Conservation (phyloP, 2,329 filamentous ascomycete species). For the Hirsutella minnesotensis region DNA sequence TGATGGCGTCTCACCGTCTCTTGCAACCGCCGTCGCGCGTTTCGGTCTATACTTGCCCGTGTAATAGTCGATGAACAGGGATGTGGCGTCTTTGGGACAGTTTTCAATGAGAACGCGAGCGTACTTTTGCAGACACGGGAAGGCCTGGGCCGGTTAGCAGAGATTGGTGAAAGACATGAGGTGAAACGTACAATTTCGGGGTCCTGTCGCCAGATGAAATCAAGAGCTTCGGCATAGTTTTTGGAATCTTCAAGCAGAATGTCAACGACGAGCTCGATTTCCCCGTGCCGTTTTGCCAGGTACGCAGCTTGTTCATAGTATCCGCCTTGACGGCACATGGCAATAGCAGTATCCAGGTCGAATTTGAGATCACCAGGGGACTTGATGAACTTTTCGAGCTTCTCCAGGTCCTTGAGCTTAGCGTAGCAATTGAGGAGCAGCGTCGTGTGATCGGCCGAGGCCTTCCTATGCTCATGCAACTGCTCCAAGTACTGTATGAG, state of each 20-base stretch:
- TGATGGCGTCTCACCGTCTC: constrained; percentile 23
- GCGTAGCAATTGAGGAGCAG: constrained; percentile 93
- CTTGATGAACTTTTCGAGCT: constrained; percentile 93
- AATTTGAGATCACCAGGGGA: constrained; percentile 91
- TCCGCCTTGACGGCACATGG: constrained; percentile 93
- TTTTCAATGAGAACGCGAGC: constrained; percentile 82
- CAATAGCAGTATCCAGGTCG: constrained; percentile 90
- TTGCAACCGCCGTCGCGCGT: constrained; percentile 36
- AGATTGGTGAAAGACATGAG: fast-evolving
- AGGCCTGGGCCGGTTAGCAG: constrained; percentile 47
- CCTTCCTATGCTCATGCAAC: constrained; percentile 84
- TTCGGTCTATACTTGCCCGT: constrained; percentile 72
- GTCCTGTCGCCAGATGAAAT: constrained; percentile 83
- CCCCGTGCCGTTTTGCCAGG: constrained; percentile 84
- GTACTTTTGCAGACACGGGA: constrained; percentile 87
- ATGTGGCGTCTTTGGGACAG: constrained; percentile 69
- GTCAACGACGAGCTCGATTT: constrained; percentile 87
- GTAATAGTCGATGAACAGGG: constrained; percentile 90
- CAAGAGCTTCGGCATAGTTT: constrained; percentile 74
- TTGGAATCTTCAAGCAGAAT: constrained; percentile 94
- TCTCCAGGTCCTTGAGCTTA: constrained; percentile 92
- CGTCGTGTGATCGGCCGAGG: constrained; percentile 91
- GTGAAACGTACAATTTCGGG: constrained; percentile 52
- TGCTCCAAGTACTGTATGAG: constrained; percentile 95
- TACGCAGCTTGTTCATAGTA: constrained; percentile 97